phyloP scores from a whole-genome alignment of 495 filamentous ascomycete species.

The Aspergillus asperescens region DNA sequence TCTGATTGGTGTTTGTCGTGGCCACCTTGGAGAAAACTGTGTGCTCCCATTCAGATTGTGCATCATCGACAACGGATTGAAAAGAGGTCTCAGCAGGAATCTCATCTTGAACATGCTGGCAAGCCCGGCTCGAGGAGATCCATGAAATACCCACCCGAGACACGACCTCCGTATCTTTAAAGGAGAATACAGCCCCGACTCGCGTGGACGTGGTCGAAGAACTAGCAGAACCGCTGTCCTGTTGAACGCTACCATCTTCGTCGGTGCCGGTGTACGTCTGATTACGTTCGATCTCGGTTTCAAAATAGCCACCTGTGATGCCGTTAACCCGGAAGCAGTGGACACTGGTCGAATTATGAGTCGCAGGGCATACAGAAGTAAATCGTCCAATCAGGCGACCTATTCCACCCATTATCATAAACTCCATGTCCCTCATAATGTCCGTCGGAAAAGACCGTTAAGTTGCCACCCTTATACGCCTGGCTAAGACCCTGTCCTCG shows the following conservation, averaged over 20 bases:
- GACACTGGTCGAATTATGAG: background rate
- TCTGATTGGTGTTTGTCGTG: conserved; percentile 50
- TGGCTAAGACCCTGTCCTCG: conserved; percentile 56
- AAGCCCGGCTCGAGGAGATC: conserved; percentile 60
- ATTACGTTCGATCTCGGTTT: conserved; percentile 36
- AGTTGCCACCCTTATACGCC: conserved; percentile 59
- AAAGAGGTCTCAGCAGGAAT: conserved; percentile 50
- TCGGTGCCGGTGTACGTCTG: conserved; percentile 29
- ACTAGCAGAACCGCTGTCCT: conserved; percentile 23
- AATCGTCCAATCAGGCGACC: conserved; percentile 56
- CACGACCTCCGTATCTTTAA: conserved; percentile 36
- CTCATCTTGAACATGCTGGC: conserved; percentile 52
- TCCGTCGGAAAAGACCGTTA: conserved; percentile 46
- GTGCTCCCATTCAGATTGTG: conserved; percentile 52
- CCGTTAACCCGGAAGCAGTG: background rate
- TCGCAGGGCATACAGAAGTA: conserved; percentile 51
- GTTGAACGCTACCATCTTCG: conserved; percentile 24
- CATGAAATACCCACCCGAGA: conserved; percentile 69
- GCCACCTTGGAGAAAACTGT: conserved; percentile 60
- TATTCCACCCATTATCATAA: conserved; percentile 62
- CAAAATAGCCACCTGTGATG: conserved; percentile 50
- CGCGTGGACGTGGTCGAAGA: conserved; percentile 26
- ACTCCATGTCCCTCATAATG: conserved; percentile 60
- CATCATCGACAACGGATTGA: conserved; percentile 41
- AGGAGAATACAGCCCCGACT: conserved; percentile 35